Conservation (phyloP, 257 asterid species). For the Jaltomata sinuosa region DNA sequence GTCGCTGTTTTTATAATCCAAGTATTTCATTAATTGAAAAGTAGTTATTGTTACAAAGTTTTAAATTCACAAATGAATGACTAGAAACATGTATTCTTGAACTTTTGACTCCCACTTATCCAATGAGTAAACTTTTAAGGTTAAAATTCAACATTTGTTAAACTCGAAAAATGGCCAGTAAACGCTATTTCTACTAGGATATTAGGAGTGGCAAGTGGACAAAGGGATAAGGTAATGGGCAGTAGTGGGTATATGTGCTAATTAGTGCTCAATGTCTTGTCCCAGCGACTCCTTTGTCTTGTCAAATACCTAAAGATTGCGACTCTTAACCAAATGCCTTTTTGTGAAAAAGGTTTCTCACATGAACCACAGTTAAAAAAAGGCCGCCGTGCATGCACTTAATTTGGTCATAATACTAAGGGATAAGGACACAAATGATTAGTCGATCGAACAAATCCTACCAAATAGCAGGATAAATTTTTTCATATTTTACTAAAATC, state of each 20-base stretch:
- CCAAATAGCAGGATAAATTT: too few species aligned
- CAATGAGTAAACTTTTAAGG: too few species aligned
- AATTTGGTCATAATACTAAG: neutral
- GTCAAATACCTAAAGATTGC: neutral
- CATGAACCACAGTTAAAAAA: neutral
- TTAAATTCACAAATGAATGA: too few species aligned
- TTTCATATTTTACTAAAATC: too few species aligned
- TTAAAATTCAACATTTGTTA: neutral
- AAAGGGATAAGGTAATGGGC: neutral
- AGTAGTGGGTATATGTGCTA: neutral
- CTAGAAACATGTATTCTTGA: too few species aligned
- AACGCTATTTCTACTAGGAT: neutral
- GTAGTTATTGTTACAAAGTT: too few species aligned
- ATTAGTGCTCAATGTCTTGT: neutral
- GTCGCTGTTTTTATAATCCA: neutral
- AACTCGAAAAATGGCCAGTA: neutral
- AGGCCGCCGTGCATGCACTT: neutral
- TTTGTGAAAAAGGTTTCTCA: neutral
- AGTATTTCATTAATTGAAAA: neutral
- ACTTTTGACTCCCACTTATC: too few species aligned
- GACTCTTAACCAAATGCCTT: neutral
- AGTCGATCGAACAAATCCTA: too few species aligned
- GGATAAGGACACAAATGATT: too few species aligned
- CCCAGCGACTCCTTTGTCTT: neutral
- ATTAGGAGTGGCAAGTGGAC: neutral